These are phyloP conservation scores for Albophoma yamanashiensis DNA, from an alignment of 2,329 filamentous ascomycete species.

Conservation along the genomic window DNA sequence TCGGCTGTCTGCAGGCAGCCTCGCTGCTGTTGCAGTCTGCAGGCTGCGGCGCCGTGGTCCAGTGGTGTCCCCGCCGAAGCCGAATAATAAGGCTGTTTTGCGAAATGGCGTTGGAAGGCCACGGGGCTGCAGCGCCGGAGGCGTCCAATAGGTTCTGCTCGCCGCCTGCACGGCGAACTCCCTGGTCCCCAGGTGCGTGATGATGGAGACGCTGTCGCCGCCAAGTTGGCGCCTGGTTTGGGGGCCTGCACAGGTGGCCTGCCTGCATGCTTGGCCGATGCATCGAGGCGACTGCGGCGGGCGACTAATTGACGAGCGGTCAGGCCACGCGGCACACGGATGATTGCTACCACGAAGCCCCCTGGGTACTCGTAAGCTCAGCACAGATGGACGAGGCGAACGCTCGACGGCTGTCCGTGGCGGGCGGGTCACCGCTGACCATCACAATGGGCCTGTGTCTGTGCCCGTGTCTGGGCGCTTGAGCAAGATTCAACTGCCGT, in stretches of 20 bases:
- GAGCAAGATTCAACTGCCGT: not conserved
- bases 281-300: not conserved
- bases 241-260: not conserved
- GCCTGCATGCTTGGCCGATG: not conserved
- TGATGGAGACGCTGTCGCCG: not conserved
- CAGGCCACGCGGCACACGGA: not conserved
- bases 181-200: not conserved
- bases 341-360: not conserved
- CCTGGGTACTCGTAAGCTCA: not conserved
- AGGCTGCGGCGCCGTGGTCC: not conserved
- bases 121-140: constrained; percentile 4
- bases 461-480: not conserved
- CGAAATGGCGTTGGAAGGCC: not conserved
- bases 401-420: not conserved
- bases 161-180: not conserved
- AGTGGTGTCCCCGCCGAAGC: constrained; percentile 1
- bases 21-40: constrained; percentile 1
- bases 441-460: not conserved
- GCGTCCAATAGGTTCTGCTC: constrained; percentile 7
- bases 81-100: constrained; percentile 9
- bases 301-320: not conserved
- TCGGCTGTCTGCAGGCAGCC: constrained; percentile 6
- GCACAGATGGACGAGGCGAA: not conserved
- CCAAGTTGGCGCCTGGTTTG: not conserved
- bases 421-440: not conserved